Evolutionary conservation across 2,329 filamentous ascomycete genomes (phyloP), one percentile per base, ranked within the genome.

Genomic region (Exophiala alcalophila): DNA sequence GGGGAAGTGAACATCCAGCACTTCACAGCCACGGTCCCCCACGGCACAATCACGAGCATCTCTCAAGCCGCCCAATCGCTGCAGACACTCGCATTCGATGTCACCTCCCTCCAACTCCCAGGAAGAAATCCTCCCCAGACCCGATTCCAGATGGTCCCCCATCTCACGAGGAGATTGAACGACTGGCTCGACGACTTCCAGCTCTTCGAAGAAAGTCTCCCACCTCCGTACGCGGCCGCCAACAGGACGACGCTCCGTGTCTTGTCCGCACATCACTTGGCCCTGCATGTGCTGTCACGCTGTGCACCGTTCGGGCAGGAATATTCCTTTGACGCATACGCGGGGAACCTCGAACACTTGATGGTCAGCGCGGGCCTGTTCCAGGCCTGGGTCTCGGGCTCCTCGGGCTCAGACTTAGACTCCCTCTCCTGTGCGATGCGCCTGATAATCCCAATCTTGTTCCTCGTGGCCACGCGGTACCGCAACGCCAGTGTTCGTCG

Each of bases 401-500:
- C n/a, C n/a, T n/a, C n/a, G n/a, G n/a, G n/a, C n/a, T n/a, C n/a
- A n/a, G n/a, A n/a, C n/a, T n/a, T n/a, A n/a, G n/a, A n/a, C n/a
- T n/a, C n/a, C n/a, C n/a, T n/a, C n/a, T n/a, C n/a, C n/a, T n/a
- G n/a, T n/a, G 35, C 21, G 8, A 20, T 18, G n/a, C 14, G 40
- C 5, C n/a, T n/a, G n/a, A 19, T 47, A 6, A 33, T 49, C 10
- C 49, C 46, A 4, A 32, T 42, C n/a, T 27, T 52, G 15, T 52
- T 45, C 25, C 41, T 49, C n/a, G 39, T 52, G 5, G 49, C 39
- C n/a, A 49, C 49, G 8, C 24, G 32, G 8, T 52, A 47, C 31
- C 41, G 49, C 27, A 35, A 29, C 21, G 32, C 39, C 9, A 44
- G 39, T 20, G 16, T 34, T 14, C 38, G 49, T 14, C 40, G 49